Base-by-base conservation (phyloP, 2,329 filamentous ascomycete genomes). In the Cercospora nicotianae region DNA sequence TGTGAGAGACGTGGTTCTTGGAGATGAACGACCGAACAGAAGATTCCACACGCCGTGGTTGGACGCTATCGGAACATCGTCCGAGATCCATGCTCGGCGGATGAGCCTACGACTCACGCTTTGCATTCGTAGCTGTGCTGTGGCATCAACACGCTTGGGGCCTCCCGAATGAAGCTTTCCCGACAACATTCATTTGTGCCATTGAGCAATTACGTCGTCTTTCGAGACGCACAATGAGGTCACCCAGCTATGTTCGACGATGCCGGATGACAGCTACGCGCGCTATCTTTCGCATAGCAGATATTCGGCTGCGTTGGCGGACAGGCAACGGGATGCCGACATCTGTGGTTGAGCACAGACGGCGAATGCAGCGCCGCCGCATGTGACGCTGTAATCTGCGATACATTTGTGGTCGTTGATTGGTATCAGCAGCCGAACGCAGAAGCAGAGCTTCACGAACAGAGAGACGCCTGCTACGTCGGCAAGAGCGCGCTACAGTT, bases 171-270 rank as follows among this genome's bases (percentile, higher is more conserved):
- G 18, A 18, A 59, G 55, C 55, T 59, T 23, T 13, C 30, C 28
- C 13, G 10, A 33, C 30, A 30, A 36, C n/a, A 59, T 6, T 23
- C 16, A 31, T 23, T 23, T 36, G 31, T 36, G 55, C 28, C 55
- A 59, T 59, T 59, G 55, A 31, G 30, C 55, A 30, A 16, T 33
- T 23, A 12, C 36, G 51, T 13, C 16, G 39, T 23, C 30, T 18
- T 33, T 33, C 13, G 18, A n/a, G 20, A 64, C 36, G 51, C 62
- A 59, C 62, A 23, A 64, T 64, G 62, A 64, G 53, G 53, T 64
- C 62, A 64, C 20, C 20, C 30, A n/a, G 23, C 39, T 30, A 28
- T 45, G 31, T 28, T 58, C 48, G 62, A 13, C 48, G 23, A 36
- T 64, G 62, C 16, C n/a, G 20, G 30, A 64, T 64, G 62, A 57